These are phyloP conservation scores for Claviceps maximensis DNA, from an alignment of 2,329 filamentous ascomycete genomes.

Conservation along the genomic window DNA sequence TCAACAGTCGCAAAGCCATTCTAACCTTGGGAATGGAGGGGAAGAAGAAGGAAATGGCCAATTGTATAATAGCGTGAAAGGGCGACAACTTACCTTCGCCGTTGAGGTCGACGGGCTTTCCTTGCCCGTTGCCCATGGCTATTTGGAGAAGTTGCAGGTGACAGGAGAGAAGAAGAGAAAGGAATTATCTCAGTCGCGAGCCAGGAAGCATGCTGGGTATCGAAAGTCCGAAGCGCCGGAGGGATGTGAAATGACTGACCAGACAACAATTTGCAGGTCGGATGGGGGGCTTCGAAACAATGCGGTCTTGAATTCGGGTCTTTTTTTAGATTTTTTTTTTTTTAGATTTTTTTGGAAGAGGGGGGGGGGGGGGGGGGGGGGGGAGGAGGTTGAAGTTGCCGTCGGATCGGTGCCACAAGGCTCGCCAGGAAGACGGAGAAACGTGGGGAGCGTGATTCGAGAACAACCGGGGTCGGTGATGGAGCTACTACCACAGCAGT, in stretches of 20 bases:
- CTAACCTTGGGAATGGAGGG: not conserved
- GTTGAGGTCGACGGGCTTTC: slow-evolving; percentile 82
- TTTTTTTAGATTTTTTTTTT: not conserved
- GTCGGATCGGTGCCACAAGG: not conserved
- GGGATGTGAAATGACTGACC: not conserved
- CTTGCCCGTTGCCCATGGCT: slow-evolving; percentile 94
- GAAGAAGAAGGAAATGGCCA: not conserved
- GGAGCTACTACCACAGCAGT: not conserved
- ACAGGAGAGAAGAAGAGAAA: slow-evolving; percentile 11
- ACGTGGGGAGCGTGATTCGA: slow-evolving; percentile 3
- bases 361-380: no score
- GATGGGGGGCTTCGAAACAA: not conserved
- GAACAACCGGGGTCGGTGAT: slow-evolving; percentile 1
- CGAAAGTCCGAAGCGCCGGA: slow-evolving; percentile 1
- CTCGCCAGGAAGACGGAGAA: not conserved
- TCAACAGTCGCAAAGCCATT: not conserved
- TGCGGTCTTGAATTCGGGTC: not conserved
- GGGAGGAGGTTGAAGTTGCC: not conserved
- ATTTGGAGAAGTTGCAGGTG: slow-evolving; percentile 14
- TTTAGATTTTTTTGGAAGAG: not conserved
- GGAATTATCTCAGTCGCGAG: slow-evolving; percentile 12
- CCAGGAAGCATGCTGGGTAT: slow-evolving; percentile 15
- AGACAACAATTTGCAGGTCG: not conserved
- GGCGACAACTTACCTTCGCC: slow-evolving; percentile 59
- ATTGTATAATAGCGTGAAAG: slow-evolving; percentile 1